Percentiles rank a stretch among this genome's conserved stretches.
phyloP scores from a whole-genome alignment of 306 rosid genomes.

The Prosopis cineraria region DNA sequence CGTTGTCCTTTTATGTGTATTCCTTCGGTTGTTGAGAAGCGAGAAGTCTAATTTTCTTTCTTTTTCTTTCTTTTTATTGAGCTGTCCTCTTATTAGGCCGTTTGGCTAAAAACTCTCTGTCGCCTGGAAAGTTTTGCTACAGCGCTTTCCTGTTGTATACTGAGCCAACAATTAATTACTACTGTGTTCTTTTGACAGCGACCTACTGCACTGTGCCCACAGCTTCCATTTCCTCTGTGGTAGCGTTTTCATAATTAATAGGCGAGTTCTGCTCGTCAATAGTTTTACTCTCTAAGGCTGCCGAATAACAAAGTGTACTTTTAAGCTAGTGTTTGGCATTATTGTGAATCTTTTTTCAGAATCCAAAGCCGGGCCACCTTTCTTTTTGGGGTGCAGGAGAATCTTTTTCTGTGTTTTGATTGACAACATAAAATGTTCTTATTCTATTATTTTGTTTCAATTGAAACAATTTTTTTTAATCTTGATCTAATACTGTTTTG shows the following conservation, averaged over 20 bases:
- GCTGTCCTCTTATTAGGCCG: constrained; percentile 42
- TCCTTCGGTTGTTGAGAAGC: not conserved
- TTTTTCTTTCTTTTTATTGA: not conserved
- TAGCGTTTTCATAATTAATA: constrained; percentile 27
- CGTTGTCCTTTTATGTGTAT: not conserved
- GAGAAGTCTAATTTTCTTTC: not conserved
- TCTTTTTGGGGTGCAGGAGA: not conserved
- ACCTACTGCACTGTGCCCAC: constrained; percentile 3
- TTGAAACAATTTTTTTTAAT: not conserved
- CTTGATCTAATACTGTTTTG: too few species aligned
- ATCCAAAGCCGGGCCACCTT: not conserved
- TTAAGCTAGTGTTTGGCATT: not conserved
- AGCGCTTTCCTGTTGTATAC: not conserved
- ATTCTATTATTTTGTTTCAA: not conserved
- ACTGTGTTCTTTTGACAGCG: constrained; percentile 2
- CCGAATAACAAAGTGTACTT: too few species aligned
- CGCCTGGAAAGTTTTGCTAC: not conserved
- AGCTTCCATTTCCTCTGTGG: not conserved
- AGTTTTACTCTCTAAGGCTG: not conserved
- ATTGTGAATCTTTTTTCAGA: not conserved
- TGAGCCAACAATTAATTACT: not conserved
- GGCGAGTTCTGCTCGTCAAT: not conserved
- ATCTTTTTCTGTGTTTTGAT: not conserved
- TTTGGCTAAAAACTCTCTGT: constrained; percentile 29
- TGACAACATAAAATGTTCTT: not conserved